Percentiles rank a stretch among this genome's conserved stretches.
phyloP scores from a whole-genome alignment of 306 rosid species.

The Senna siamea region DNA sequence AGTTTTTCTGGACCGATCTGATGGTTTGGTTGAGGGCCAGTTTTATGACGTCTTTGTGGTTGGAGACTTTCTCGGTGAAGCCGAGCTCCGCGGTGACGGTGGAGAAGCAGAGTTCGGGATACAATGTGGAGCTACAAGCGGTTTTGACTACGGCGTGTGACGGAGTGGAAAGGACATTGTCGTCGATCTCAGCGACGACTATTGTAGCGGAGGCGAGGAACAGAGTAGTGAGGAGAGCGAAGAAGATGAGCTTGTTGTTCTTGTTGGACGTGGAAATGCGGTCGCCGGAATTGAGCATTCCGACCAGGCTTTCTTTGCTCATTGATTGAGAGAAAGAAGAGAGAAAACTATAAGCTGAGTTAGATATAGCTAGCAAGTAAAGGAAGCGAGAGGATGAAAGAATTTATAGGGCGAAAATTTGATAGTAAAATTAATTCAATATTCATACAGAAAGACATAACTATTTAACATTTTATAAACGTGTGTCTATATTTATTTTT shows the following conservation, averaged over 20 bases:
- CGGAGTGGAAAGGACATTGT: not conserved
- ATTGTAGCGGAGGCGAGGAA: conserved; percentile 45
- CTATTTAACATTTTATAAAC: too few species aligned
- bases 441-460: too few species aligned
- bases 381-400: too few species aligned
- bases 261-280: conserved; percentile 37
- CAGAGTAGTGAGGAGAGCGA: conserved; percentile 46
- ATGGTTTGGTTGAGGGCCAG: conserved; percentile 53
- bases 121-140: conserved; percentile 73
- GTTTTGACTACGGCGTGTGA: conserved; percentile 58
- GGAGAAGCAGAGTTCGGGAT: conserved; percentile 77
- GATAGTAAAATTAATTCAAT: too few species aligned
- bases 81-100: conserved; percentile 48
- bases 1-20: conserved; percentile 56
- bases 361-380: too few species aligned
- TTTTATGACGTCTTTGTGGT: conserved; percentile 57
- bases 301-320: conserved; percentile 39
- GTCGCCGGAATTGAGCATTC: conserved; percentile 37
- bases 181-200: not conserved
- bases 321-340: conserved; percentile 7
- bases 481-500: too few species aligned
- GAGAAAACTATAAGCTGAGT: too few species aligned
- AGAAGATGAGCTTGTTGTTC: conserved; percentile 43
- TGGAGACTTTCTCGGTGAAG: conserved; percentile 37
- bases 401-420: too few species aligned